Conservation (phyloP, 352 stramenopile species). For the Phytopythium sindhum region DNA sequence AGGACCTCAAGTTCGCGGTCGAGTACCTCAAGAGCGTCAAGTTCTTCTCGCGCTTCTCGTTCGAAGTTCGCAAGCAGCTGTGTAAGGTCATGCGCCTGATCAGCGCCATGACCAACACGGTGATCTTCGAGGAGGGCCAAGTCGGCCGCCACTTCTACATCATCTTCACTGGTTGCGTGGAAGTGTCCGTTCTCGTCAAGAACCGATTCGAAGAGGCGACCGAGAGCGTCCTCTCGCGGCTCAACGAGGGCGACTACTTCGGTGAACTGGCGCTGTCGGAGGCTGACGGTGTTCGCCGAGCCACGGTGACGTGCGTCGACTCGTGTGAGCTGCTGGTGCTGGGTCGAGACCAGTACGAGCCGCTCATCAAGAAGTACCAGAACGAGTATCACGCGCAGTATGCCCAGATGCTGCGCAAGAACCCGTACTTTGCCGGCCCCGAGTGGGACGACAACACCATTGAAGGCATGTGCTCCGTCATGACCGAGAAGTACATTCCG, state of each 20-base stretch:
- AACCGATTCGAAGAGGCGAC: slow-evolving; percentile 71
- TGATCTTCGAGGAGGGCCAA: slow-evolving; percentile 80
- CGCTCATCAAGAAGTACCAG: slow-evolving; percentile 80
- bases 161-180: slow-evolving; percentile 69
- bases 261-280: slow-evolving; percentile 75
- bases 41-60: slow-evolving; percentile 83
- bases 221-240: slow-evolving; percentile 60
- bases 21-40: slow-evolving; percentile 87
- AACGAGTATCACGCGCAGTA: slow-evolving; percentile 83
- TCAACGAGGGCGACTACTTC: slow-evolving; percentile 76
- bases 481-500: slow-evolving; percentile 79
- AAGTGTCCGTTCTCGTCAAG: slow-evolving; percentile 65
- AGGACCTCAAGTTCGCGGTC: slow-evolving; percentile 83
- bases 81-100: slow-evolving; percentile 82
- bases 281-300: slow-evolving; percentile 54
- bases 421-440: slow-evolving; percentile 69
- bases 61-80: slow-evolving; percentile 82
- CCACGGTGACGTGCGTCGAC: slow-evolving; percentile 63
- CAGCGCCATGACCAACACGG: slow-evolving; percentile 72
- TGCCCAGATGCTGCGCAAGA: slow-evolving; percentile 71
- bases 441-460: slow-evolving; percentile 84
- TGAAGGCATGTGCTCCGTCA: slow-evolving; percentile 81
- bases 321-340: slow-evolving; percentile 78
- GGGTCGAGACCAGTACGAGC: slow-evolving; percentile 77
- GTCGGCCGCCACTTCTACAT: slow-evolving; percentile 82